A percentile compares a stretch with the other conserved stretches of the same genome.
Evolutionary conservation across 2,329 filamentous ascomycete genomes (phyloP).

Genomic region (Plenodomus lindquistii): DNA sequence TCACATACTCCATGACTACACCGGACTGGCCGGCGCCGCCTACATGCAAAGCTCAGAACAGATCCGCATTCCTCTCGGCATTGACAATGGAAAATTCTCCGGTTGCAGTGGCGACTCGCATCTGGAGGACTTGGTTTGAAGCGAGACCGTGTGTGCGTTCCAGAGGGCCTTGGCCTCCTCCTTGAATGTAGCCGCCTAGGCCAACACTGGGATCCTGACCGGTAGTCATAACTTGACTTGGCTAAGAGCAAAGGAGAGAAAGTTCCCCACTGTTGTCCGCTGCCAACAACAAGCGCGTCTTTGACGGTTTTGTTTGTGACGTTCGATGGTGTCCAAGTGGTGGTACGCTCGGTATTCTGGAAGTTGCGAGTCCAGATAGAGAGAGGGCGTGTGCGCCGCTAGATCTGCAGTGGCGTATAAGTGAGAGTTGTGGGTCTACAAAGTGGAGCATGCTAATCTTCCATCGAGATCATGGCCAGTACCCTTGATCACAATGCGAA

Average conservation of each 20-base stretch:
- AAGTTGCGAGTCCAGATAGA: constrained; percentile 27
- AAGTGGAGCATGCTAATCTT: constrained; percentile 2
- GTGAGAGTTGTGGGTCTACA: too few species aligned
- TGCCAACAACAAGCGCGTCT: constrained; percentile 23
- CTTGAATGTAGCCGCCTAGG: constrained; percentile 44
- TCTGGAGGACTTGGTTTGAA: constrained; percentile 15
- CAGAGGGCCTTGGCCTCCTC: constrained; percentile 58
- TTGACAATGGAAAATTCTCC: constrained; percentile 16
- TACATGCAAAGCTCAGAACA: constrained; percentile 21
- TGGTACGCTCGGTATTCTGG: constrained; percentile 6
- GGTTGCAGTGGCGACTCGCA: constrained; percentile 10
- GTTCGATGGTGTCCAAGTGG: constrained; percentile 2
- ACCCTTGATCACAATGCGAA: constrained; percentile 16
- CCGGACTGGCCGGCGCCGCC: constrained; percentile 19
- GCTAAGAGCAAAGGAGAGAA: too few species aligned
- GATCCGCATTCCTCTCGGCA: constrained; percentile 10
- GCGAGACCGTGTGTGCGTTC: constrained; percentile 44
- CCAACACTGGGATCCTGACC: constrained; percentile 48
- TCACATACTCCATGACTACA: constrained; percentile 5
- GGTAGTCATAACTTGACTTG: not conserved
- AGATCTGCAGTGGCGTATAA: constrained; percentile 2
- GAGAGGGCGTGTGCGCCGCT: constrained; percentile 19
- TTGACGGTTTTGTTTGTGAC: constrained; percentile 3
- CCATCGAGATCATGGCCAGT: constrained; percentile 16
- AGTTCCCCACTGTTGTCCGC: constrained; percentile 2